A percentile compares a stretch with the other conserved stretches of the same genome.
phyloP scores from a whole-genome alignment of 345 rosid species.

The Cardamine chenopodiifolia region DNA sequence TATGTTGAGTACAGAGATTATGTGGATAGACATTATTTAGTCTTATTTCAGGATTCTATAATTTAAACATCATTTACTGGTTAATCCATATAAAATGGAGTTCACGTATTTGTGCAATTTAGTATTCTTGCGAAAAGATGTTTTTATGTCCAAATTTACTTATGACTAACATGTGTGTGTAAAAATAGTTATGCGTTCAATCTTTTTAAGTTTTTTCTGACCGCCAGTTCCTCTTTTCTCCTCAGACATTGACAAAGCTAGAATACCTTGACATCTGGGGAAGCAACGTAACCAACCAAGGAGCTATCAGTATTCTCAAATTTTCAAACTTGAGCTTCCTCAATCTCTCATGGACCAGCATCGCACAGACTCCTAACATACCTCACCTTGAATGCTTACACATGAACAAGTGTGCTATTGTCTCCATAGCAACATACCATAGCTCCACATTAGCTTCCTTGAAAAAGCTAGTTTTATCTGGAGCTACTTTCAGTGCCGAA shows the following conservation, averaged over 20 bases:
- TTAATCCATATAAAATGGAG: background rate
- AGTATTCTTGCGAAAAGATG: background rate
- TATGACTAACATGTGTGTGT: background rate
- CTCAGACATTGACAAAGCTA: slow-evolving; percentile 72
- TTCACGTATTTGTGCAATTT: background rate
- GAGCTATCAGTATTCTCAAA: slow-evolving; percentile 52
- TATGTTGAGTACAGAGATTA: background rate
- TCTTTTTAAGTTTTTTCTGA: background rate
- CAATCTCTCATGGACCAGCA: slow-evolving; percentile 76
- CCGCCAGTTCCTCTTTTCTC: background rate
- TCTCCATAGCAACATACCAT: slow-evolving; percentile 48
- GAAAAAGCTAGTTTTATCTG: slow-evolving; percentile 59
- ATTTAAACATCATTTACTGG: background rate
- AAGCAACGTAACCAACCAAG: slow-evolving; percentile 67
- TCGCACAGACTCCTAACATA: slow-evolving; percentile 63
- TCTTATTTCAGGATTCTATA: slow-evolving; percentile 1
- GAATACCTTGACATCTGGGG: slow-evolving; percentile 92
- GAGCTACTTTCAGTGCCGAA: slow-evolving; percentile 66
- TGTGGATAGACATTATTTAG: background rate
- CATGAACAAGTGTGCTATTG: slow-evolving; percentile 73
- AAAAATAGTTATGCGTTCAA: background rate
- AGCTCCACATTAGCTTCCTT: slow-evolving; percentile 53
- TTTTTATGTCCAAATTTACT: background rate
- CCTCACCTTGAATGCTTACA: slow-evolving; percentile 72
- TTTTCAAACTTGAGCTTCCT: slow-evolving; percentile 73